Evolutionary conservation across 441 rosid species (phyloP).

Genomic region (Populus hybrid): DNA sequence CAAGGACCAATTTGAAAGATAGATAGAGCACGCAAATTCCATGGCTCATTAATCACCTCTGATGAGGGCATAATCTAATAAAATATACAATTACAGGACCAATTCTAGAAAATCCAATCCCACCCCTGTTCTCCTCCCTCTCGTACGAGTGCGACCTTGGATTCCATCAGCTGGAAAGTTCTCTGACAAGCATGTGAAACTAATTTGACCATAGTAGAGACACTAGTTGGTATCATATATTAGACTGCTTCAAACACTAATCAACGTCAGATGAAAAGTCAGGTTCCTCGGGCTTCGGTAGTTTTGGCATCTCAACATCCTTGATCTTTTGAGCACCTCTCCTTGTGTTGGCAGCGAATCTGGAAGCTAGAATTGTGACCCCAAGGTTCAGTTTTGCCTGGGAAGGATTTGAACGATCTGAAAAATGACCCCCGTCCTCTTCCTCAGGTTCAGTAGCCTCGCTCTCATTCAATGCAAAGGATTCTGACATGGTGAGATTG

Average conservation of each 20-base stretch:
- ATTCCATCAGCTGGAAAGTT: background rate
- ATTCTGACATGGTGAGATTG: slow-evolving; percentile 41
- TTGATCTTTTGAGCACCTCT: slow-evolving; percentile 73
- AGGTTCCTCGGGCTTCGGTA: slow-evolving; percentile 88
- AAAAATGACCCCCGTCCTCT: slow-evolving; percentile 23
- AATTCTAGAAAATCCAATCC: background rate
- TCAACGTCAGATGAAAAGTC: slow-evolving; percentile 70
- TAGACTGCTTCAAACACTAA: slow-evolving; percentile 13
- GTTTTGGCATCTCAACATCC: slow-evolving; percentile 59
- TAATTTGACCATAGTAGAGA: background rate
- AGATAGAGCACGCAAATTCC: background rate
- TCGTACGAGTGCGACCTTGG: background rate
- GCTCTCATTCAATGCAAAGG: slow-evolving; percentile 30
- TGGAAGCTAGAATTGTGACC: slow-evolving; percentile 70
- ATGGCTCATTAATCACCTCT: background rate
- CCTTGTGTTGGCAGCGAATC: slow-evolving; percentile 88
- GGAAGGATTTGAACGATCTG: slow-evolving; percentile 36
- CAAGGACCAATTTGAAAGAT: background rate
- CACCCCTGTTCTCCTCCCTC: background rate
- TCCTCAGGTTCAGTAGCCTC: slow-evolving; percentile 23
- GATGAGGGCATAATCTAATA: background rate
- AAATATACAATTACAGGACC: background rate
- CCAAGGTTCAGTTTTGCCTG: slow-evolving; percentile 63
- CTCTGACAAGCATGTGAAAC: background rate
- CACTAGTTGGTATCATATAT: too few relatives aligned